Conservation (phyloP, 441 rosid species). For the Mallotus japonicus region DNA sequence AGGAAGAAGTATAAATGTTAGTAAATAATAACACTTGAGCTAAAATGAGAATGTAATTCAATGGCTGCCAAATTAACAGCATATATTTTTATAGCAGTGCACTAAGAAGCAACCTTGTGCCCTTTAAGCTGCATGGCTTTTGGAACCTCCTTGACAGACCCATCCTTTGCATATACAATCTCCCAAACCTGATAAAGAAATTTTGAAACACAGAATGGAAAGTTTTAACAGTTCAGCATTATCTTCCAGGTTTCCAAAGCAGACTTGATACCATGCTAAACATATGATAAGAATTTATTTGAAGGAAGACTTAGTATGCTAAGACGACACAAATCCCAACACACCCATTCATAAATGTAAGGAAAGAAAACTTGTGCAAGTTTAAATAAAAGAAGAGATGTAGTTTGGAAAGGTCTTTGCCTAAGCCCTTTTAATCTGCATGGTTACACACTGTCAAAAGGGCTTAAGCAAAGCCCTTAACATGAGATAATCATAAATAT, state of each 20-base stretch:
- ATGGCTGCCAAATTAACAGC: background rate
- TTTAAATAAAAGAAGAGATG: background rate
- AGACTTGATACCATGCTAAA: background rate
- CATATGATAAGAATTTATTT: background rate
- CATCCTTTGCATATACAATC: slow-evolving; percentile 90
- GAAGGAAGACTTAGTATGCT: background rate
- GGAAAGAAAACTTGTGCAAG: background rate
- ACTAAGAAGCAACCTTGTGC: slow-evolving; percentile 52
- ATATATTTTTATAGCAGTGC: background rate
- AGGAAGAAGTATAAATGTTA: background rate
- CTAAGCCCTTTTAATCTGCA: background rate
- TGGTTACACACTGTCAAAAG: background rate
- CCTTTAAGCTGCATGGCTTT: slow-evolving; percentile 97
- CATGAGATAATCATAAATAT: slow-evolving; percentile 1
- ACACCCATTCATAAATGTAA: background rate
- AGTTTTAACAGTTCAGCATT: slow-evolving; percentile 4
- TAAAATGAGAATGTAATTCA: background rate
- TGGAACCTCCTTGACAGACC: slow-evolving; percentile 84
- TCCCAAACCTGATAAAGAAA: slow-evolving; percentile 70
- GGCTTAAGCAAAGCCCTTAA: background rate
- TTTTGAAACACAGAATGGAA: slow-evolving; percentile 3
- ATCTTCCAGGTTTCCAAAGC: background rate
- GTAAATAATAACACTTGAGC: background rate
- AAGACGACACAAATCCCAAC: background rate
- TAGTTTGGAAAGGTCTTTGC: background rate